Evolutionary conservation across 1,284 basidiomycete genomes (phyloP).

Genomic region (Fistulinella staudtii): DNA sequence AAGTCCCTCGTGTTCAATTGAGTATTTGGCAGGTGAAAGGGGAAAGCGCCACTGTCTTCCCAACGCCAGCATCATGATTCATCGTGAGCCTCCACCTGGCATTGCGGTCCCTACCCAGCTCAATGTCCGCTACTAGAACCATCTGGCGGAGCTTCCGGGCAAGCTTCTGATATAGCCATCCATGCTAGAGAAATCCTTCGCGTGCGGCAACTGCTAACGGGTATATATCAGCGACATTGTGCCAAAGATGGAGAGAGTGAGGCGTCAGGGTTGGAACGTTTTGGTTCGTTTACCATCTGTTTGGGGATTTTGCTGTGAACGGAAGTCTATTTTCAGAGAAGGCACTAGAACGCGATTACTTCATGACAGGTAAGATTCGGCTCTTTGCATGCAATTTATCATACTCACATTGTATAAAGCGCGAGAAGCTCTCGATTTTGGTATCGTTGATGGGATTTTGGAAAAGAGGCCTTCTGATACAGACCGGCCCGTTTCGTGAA

Average conservation of each 20-base stretch:
- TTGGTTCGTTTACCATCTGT: slow-evolving; percentile 53
- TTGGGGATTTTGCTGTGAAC: slow-evolving; percentile 10
- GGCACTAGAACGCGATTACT: slow-evolving; percentile 90
- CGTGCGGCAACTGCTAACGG: slow-evolving; percentile 75
- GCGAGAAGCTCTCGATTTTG: slow-evolving; percentile 82
- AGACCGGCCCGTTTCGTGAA: slow-evolving; percentile 30
- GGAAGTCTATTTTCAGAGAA: slow-evolving; percentile 50
- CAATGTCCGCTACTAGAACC: slow-evolving; percentile 58
- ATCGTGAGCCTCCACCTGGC: slow-evolving; percentile 59
- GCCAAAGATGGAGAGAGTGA: slow-evolving; percentile 59
- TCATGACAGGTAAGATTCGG: slow-evolving; percentile 74
- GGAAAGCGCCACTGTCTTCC: slow-evolving; percentile 88
- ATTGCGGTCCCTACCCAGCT: slow-evolving; percentile 11
- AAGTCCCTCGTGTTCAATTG: slow-evolving; percentile 11
- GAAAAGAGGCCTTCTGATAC: slow-evolving; percentile 58
- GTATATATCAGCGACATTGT: slow-evolving; percentile 83
- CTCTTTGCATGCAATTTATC: slow-evolving; percentile 13
- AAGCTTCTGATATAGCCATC: slow-evolving; percentile 91
- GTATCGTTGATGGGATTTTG: slow-evolving; percentile 87
- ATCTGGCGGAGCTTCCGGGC: slow-evolving; percentile 89
- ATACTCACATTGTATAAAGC: slow-evolving; percentile 43
- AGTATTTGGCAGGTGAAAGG: slow-evolving; percentile 52
- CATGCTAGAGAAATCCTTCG: slow-evolving; percentile 92
- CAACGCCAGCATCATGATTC: slow-evolving; percentile 94
- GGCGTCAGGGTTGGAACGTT: slow-evolving; percentile 64